phyloP scores from a whole-genome alignment of 202 grass and related monocot genomes.

The Eragrostis tef region DNA sequence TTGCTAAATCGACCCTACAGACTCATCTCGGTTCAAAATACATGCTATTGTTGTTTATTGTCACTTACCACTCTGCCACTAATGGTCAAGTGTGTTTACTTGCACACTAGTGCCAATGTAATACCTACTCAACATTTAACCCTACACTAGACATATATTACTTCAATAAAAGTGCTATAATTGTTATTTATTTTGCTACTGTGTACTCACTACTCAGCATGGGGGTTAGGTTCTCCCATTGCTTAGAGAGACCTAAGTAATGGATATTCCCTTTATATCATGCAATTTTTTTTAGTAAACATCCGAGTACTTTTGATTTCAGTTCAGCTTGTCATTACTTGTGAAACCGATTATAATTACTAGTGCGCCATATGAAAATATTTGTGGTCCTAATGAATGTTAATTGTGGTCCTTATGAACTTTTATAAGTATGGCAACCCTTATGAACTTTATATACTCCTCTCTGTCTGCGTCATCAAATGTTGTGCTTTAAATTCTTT shows the following conservation, averaged over 20 bases:
- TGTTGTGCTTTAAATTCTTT: conserved; percentile 40
- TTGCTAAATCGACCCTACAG: not conserved
- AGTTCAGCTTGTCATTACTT: too few species aligned
- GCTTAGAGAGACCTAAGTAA: conserved; percentile 16
- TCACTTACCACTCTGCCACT: conserved; percentile 1
- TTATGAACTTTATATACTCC: not conserved
- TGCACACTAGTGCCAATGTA: conserved; percentile 27
- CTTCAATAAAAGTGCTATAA: not conserved
- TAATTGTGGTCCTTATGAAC: conserved; percentile 4
- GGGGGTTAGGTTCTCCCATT: not conserved
- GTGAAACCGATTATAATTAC: too few species aligned
- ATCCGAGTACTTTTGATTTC: too few species aligned
- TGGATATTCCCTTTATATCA: not conserved
- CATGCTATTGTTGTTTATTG: not conserved
- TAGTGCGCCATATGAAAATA: not conserved
- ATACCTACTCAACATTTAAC: too few species aligned
- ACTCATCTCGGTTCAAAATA: conserved; percentile 12
- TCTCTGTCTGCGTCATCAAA: conserved; percentile 40
- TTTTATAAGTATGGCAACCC: not conserved
- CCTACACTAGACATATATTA: not conserved
- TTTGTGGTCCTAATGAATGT: not conserved
- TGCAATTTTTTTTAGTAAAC: not conserved
- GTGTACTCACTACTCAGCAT: not conserved
- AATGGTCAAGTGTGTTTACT: conserved; percentile 23
- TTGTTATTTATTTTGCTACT: not conserved